Evolutionary conservation across 768 basidiomycete genomes (phyloP), one percentile per base, ranked within the genome.

Genomic region (Rhodotorula diobovata): DNA sequence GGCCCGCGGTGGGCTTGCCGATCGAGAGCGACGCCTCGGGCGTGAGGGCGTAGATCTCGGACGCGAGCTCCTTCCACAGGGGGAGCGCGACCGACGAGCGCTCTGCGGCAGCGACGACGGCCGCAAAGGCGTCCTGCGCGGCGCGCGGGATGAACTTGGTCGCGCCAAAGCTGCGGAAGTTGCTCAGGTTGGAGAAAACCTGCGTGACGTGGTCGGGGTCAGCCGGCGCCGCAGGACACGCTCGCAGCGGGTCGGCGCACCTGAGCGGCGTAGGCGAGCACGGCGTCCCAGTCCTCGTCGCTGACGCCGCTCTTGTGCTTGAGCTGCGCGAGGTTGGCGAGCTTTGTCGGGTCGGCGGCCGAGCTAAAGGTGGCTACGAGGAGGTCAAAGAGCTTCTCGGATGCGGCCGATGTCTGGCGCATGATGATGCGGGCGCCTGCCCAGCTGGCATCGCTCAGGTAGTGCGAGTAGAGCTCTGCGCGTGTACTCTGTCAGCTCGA

Each of bases 101-200:
- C 18, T 82, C 81, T n/a, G 89, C 90, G 14, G 83, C 82, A 30
- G 82, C 80, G 28, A 92, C 83, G 45, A 89, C 86, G 12, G 82
- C 83, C 51, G 84, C 85, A 77, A 94, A 91, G 75, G 85, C 87
- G 25, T 82, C 83, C 34, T 83, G 76, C 4, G 86, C 76, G 57
- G 90, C 76, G 32, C 92, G 88, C 32, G 92, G 91, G 59, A 91
- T 78, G 74, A 94, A 89, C 82, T 94, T 93, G 54, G 89, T 90
- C 77, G 89, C 89, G 2, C 91, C 91, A 72, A 93, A 93, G 5
- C 69, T 71, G 51, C 86, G 90, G 81, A 87, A 91, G 80, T 92
- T 92, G 34, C 86, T 69, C 55, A 80, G 71, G 69, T 80, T 81
- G 48, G 76, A 77, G 15, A 80, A 57, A 45, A 75, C 77, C 74